A percentile compares a stretch with the other conserved stretches of the same genome.
Conservation (phyloP, 1,284 basidiomycete genomes). For the Cryptococcus sp. region DNA sequence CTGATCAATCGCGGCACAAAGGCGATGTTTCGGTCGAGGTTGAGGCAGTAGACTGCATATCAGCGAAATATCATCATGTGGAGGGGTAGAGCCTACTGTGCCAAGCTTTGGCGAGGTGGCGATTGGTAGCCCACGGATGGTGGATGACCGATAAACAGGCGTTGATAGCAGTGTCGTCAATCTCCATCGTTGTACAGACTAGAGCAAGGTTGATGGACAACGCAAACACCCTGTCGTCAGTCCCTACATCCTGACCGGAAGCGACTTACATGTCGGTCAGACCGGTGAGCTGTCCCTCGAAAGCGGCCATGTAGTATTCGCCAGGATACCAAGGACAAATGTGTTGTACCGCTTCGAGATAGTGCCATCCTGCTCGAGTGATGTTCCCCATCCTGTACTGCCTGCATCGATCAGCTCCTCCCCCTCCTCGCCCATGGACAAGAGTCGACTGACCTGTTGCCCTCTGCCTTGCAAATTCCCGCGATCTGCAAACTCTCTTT, state of each 20-base stretch:
- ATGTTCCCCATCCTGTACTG: not conserved
- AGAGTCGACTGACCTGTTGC: not conserved
- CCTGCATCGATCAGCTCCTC: no score
- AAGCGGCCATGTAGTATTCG: constrained; percentile 1
- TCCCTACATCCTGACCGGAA: not conserved
- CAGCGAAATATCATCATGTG: not conserved
- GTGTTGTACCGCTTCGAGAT: not conserved
- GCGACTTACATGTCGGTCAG: not conserved
- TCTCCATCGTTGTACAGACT: not conserved
- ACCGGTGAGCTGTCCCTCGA: not conserved
- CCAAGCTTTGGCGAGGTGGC: not conserved
- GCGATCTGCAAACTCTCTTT: no score
- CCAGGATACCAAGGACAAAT: constrained; percentile 1
- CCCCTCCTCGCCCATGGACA: not conserved
- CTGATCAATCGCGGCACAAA: no score
- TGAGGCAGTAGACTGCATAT: no score
- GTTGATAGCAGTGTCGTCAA: not conserved
- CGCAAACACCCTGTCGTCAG: not conserved
- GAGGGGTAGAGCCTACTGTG: not conserved
- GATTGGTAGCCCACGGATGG: not conserved
- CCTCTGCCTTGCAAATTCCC: no score
- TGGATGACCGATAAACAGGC: not conserved
- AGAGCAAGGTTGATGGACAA: not conserved
- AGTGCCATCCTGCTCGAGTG: not conserved
- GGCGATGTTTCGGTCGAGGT: no score